phyloP scores from a whole-genome alignment of 257 asterid genomes.

The Nicotiana undulata region DNA sequence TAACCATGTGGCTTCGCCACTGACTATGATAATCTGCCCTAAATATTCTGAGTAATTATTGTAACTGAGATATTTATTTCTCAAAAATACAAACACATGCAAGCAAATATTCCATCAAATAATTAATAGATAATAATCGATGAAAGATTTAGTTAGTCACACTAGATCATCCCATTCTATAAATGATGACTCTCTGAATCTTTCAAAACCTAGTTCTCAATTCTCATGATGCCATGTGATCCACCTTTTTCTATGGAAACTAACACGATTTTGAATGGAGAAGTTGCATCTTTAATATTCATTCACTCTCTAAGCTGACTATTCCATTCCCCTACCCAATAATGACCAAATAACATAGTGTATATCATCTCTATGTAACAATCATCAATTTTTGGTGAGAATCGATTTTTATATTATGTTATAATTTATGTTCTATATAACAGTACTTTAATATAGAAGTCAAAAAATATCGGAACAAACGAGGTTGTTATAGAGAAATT shows the following conservation, averaged over 20 bases:
- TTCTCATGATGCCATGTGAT: conserved; percentile 37
- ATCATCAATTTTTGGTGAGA: too few relatives aligned
- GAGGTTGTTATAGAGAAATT: too few relatives aligned
- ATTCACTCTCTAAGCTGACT: background rate
- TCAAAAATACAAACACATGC: conserved; percentile 14
- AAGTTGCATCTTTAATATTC: background rate
- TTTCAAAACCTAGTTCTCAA: background rate
- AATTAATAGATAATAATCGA: background rate
- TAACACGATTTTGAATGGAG: background rate
- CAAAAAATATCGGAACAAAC: too few relatives aligned
- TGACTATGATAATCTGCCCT: background rate
- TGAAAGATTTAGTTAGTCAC: conserved; percentile 16
- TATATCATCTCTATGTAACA: too few relatives aligned
- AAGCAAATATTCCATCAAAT: conserved; percentile 13
- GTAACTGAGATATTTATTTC: background rate
- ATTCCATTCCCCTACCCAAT: background rate
- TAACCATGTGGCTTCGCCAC: too few relatives aligned
- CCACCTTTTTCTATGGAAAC: conserved; percentile 6
- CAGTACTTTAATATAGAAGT: too few relatives aligned
- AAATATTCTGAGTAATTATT: background rate
- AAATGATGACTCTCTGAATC: background rate
- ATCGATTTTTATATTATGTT: too few relatives aligned
- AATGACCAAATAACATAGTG: too few relatives aligned
- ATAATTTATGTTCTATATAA: too few relatives aligned
- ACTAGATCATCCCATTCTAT: conserved; percentile 13